Percentiles rank a stretch among this genome's conserved stretches.
These are phyloP conservation scores for Leccinum solheimii DNA, from an alignment of 1,284 basidiomycete genomes.

Conservation along the genomic window DNA sequence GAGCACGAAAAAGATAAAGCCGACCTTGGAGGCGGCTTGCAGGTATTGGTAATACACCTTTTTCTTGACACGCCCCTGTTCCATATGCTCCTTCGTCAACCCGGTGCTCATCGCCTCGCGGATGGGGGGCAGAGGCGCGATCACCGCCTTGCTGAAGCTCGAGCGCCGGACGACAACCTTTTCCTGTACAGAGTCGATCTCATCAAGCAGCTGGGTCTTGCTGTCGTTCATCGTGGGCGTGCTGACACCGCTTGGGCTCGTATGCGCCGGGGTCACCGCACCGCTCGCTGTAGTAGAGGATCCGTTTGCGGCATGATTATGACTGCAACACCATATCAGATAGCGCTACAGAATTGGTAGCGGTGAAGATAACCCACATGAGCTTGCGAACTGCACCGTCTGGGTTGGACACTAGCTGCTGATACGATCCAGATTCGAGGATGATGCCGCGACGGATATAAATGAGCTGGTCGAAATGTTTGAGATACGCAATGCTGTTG, in stretches of 20 bases:
- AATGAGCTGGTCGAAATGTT: conserved; percentile 77
- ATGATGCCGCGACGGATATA: conserved; percentile 86
- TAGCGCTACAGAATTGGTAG: not conserved
- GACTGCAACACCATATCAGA: conserved; percentile 1
- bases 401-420: conserved; percentile 60
- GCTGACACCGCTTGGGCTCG: conserved; percentile 43
- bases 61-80: conserved; percentile 81
- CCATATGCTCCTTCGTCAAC: conserved; percentile 73
- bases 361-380: conserved; percentile 52
- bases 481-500: conserved; percentile 85
- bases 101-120: conserved; percentile 43
- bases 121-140: conserved; percentile 40
- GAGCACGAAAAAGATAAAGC: conserved; percentile 69
- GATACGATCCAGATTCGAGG: conserved; percentile 75
- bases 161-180: conserved; percentile 23
- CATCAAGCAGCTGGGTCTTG: conserved; percentile 26
- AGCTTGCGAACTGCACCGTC: conserved; percentile 78
- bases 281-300: conserved; percentile 50
- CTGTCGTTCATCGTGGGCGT: conserved; percentile 37
- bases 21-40: conserved; percentile 72
- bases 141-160: conserved; percentile 51
- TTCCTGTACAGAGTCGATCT: conserved; percentile 16
- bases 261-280: conserved; percentile 52
- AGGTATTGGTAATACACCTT: conserved; percentile 81
- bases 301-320: conserved; percentile 36